Conservation (phyloP, 257 asterid species). For the Mentha longifolia region DNA sequence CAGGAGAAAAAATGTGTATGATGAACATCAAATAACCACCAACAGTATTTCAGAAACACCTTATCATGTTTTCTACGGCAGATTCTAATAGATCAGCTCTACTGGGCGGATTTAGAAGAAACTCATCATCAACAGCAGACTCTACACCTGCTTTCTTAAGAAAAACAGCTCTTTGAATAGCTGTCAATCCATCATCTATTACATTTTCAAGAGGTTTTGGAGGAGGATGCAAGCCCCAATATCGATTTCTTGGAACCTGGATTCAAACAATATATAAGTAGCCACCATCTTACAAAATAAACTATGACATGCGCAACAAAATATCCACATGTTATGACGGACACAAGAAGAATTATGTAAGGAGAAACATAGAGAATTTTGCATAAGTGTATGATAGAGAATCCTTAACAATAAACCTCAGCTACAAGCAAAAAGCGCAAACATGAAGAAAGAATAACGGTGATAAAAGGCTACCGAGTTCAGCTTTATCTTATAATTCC, state of each 20-base stretch:
- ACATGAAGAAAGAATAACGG: neutral
- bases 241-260: constrained; percentile 93
- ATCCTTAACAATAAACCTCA: constrained; percentile 15
- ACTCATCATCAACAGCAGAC: constrained; percentile 72
- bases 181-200: constrained; percentile 82
- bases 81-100: constrained; percentile 82
- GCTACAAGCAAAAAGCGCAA: constrained; percentile 4
- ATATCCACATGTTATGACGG: neutral
- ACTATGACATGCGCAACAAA: neutral
- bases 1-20: neutral
- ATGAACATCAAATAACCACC: constrained; percentile 26
- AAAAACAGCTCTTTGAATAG: constrained; percentile 86
- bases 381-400: constrained; percentile 1
- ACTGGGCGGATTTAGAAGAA: constrained; percentile 80
- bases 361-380: constrained; percentile 7
- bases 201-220: constrained; percentile 89
- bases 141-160: constrained; percentile 92
- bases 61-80: constrained; percentile 81
- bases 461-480: constrained; percentile 17
- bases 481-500: constrained; percentile 14
- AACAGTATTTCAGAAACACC: constrained; percentile 53
- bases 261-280: constrained; percentile 34
- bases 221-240: constrained; percentile 99
- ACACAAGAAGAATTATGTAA: constrained; percentile 3
- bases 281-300: constrained; percentile 27